Evolutionary conservation across 495 filamentous ascomycete species (phyloP).

Genomic region (Hypoxylon perforatum): DNA sequence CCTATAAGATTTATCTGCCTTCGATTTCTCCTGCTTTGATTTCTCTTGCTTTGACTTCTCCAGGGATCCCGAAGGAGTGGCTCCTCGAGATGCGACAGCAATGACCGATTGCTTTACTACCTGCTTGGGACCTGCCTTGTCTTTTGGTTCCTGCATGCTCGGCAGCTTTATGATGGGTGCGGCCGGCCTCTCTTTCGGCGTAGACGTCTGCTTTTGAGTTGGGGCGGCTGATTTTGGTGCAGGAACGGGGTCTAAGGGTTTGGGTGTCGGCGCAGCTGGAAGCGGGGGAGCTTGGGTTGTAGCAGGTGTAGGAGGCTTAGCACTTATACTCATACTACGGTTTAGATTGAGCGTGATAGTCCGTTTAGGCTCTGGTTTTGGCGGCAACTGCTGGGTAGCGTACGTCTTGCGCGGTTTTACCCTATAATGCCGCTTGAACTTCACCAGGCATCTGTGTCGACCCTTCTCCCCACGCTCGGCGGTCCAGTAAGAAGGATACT

Average conservation of each 20-base stretch:
- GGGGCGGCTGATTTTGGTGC: conserved; percentile 24
- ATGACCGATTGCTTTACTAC: conserved; percentile 9
- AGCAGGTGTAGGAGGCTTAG: conserved; percentile 31
- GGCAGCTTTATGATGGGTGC: conserved; percentile 14
- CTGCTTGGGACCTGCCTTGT: conserved; percentile 13
- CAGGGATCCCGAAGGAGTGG: conserved; percentile 14
- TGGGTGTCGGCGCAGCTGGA: conserved; percentile 17
- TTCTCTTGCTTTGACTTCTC: conserved; percentile 36
- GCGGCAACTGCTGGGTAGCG: conserved; percentile 24
- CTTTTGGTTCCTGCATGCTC: conserved; percentile 21
- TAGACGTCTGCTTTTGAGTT: conserved; percentile 11
- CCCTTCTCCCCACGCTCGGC: conserved; percentile 60
- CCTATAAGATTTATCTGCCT: conserved; percentile 27
- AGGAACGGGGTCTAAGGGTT: conserved; percentile 13
- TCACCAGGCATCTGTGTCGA: conserved; percentile 43
- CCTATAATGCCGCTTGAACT: conserved; percentile 48
- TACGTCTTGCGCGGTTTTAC: conserved; percentile 45
- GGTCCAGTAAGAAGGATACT: conserved; percentile 77
- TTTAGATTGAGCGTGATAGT: conserved; percentile 45
- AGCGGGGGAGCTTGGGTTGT: conserved; percentile 23
- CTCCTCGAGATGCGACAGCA: conserved; percentile 4
- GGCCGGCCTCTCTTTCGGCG: conserved; percentile 15
- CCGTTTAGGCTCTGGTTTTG: conserved; percentile 46
- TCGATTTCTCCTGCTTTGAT: conserved; percentile 28
- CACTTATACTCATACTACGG: conserved; percentile 28